phyloP scores from a whole-genome alignment of 1,284 basidiomycete species.

The Mixia osmundae region DNA sequence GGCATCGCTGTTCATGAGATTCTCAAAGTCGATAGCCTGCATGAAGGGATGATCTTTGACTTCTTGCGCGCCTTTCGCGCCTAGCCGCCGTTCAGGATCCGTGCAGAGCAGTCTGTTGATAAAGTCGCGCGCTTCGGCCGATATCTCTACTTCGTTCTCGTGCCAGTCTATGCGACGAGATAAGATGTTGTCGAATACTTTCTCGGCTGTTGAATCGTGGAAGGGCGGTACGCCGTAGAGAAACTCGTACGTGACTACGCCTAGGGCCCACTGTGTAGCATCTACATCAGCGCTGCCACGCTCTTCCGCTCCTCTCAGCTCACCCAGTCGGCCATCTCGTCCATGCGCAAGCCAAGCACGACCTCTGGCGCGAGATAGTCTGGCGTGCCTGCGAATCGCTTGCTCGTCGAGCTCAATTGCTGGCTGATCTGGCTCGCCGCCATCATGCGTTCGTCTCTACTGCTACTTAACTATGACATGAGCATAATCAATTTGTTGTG shows the following conservation, averaged over 20 bases:
- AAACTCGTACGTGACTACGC: conserved; percentile 96
- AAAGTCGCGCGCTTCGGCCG: conserved; percentile 67
- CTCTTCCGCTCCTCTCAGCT: conserved; percentile 24
- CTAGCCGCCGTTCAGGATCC: conserved; percentile 57
- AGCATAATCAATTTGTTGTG: no score
- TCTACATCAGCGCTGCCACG: background rate
- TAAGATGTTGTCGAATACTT: conserved; percentile 95
- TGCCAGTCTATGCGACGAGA: conserved; percentile 83
- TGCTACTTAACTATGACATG: no score
- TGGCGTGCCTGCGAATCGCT: conserved; percentile 81
- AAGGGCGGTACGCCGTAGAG: conserved; percentile 92
- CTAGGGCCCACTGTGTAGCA: conserved; percentile 58
- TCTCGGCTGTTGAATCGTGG: conserved; percentile 86
- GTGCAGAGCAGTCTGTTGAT: conserved; percentile 69
- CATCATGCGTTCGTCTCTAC: no score
- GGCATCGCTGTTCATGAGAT: conserved; percentile 63
- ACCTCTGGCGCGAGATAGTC: conserved; percentile 89
- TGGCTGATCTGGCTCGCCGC: no score
- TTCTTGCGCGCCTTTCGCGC: conserved; percentile 69
- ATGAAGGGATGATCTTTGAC: conserved; percentile 87
- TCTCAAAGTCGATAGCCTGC: conserved; percentile 73
- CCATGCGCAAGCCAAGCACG: conserved; percentile 74
- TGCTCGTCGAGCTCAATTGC: no score
- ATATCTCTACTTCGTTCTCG: conserved; percentile 57
- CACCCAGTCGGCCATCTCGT: conserved; percentile 96